Percentiles rank a stretch among this genome's conserved stretches.
Conservation (phyloP, 2,329 filamentous ascomycete species). For the Juglanconis oblonga region DNA sequence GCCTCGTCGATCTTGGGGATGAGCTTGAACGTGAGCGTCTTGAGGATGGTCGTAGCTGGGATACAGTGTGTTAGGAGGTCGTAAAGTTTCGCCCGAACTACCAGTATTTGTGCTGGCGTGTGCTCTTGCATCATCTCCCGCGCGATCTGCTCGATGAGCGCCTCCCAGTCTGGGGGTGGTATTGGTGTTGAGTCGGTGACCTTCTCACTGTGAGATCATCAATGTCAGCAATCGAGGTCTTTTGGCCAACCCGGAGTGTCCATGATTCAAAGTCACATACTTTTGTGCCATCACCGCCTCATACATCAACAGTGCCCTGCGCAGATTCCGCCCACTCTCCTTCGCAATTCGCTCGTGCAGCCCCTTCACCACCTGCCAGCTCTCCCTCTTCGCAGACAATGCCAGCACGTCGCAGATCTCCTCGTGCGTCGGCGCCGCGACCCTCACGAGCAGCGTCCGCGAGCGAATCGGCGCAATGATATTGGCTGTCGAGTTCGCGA, state of each 20-base stretch:
- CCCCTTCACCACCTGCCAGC: slow-evolving; percentile 72
- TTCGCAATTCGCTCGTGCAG: slow-evolving; percentile 83
- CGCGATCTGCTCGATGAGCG: slow-evolving; percentile 84
- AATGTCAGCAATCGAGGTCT: slow-evolving; percentile 5
- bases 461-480: slow-evolving; percentile 98
- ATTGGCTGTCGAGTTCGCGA: slow-evolving; percentile 95
- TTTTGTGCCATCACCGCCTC: slow-evolving; percentile 97
- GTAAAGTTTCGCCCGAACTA: slow-evolving; percentile 92
- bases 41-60: slow-evolving; percentile 88
- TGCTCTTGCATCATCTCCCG: slow-evolving; percentile 91
- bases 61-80: slow-evolving; percentile 97
- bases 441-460: slow-evolving; percentile 84
- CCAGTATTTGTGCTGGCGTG: slow-evolving; percentile 81
- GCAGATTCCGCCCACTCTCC: slow-evolving; percentile 87
- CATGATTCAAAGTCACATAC: slow-evolving; percentile 50
- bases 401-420: slow-evolving; percentile 81
- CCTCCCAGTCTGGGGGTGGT: slow-evolving; percentile 95
- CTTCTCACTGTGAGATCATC: slow-evolving; percentile 64
- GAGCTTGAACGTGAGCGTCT: slow-evolving; percentile 91
- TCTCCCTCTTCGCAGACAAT: slow-evolving; percentile 70
- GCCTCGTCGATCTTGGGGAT: slow-evolving; percentile 83
- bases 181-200: slow-evolving; percentile 84
- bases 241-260: not conserved
- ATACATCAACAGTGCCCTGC: slow-evolving; percentile 90
- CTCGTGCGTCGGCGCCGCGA: slow-evolving; percentile 80